Conservation (phyloP, 192 early-diverging fungal genomes). For the Entomortierella chlamydospora region DNA sequence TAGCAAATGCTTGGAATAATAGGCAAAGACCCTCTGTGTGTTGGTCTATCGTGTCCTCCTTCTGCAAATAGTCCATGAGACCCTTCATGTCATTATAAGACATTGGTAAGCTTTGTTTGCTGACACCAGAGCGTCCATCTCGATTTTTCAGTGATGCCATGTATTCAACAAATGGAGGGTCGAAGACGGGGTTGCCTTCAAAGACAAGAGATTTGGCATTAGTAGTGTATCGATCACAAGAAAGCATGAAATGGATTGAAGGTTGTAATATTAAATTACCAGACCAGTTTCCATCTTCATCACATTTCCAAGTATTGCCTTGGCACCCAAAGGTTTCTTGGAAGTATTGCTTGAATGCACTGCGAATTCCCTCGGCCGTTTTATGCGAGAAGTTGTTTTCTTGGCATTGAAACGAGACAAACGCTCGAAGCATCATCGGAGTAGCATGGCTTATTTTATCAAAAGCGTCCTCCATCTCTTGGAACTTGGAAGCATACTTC, state of each 20-base stretch:
- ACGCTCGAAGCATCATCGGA: constrained; percentile 8
- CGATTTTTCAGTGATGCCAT: constrained; percentile 12
- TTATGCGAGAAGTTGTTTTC: constrained; percentile 3
- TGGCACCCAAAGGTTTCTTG: constrained; percentile 2
- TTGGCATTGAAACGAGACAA: constrained; percentile 11
- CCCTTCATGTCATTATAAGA: constrained; percentile 3
- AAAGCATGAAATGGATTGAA: too few species aligned
- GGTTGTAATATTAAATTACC: too few species aligned
- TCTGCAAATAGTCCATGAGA: constrained; percentile 12
- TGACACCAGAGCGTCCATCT: constrained; percentile 8
- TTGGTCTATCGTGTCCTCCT: neutral
- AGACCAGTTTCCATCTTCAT: neutral
- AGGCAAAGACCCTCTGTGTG: constrained; percentile 5
- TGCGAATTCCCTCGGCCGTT: constrained; percentile 17
- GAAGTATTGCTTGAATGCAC: constrained; percentile 13
- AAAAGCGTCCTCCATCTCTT: neutral
- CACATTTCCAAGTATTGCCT: constrained; percentile 5
- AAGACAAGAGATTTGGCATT: too few species aligned
- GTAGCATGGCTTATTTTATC: neutral
- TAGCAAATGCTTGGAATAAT: constrained; percentile 14
- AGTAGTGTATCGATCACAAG: too few species aligned
- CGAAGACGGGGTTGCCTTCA: constrained; percentile 19
- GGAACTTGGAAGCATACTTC: neutral
- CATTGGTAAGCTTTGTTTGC: constrained; percentile 7
- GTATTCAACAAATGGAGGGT: neutral